Conservation (phyloP, 768 basidiomycete genomes). For the Fibroporia radiculosa region DNA sequence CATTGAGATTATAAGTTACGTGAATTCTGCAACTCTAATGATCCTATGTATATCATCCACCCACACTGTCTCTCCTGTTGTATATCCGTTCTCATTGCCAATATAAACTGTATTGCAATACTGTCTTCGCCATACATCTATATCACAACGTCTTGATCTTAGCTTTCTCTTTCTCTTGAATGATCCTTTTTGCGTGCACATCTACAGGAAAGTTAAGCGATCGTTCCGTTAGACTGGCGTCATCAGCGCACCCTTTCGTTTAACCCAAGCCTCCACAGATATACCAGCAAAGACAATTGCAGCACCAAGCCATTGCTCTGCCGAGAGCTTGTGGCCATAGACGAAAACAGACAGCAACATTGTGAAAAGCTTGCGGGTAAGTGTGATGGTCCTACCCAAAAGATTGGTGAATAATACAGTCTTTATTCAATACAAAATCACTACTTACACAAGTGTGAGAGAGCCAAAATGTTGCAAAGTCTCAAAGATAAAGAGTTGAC, state of each 20-base stretch:
- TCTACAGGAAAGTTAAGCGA: conserved; percentile 33
- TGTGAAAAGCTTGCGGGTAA: conserved; percentile 95
- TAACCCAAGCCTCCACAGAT: conserved; percentile 86
- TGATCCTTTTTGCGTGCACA: conserved; percentile 70
- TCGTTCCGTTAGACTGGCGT: conserved; percentile 2
- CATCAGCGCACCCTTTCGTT: conserved; percentile 61
- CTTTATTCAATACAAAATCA: conserved; percentile 4
- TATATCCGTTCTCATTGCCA: conserved; percentile 5
- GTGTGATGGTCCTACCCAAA: conserved; percentile 71
- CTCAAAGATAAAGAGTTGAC: conserved; percentile 97
- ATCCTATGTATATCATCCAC: conserved; percentile 4
- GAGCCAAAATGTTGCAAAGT: conserved; percentile 89
- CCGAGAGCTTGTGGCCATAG: conserved; percentile 78
- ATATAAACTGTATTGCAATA: background rate
- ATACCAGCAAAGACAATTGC: conserved; percentile 93
- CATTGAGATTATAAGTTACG: conserved; percentile 7
- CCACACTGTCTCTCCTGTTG: conserved; percentile 8
- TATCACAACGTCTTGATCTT: conserved; percentile 75
- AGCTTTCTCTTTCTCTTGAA: conserved; percentile 79
- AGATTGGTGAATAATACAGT: conserved; percentile 6
- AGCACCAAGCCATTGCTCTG: conserved; percentile 91
- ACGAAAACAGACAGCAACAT: conserved; percentile 94
- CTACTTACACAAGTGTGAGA: conserved; percentile 75
- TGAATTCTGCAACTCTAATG: conserved; percentile 4
- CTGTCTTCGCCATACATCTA: background rate